Evolutionary conservation across 2,329 filamentous ascomycete species (phyloP), one percentile per base, ranked within the genome.

Genomic region (Exserohilum turcica): DNA sequence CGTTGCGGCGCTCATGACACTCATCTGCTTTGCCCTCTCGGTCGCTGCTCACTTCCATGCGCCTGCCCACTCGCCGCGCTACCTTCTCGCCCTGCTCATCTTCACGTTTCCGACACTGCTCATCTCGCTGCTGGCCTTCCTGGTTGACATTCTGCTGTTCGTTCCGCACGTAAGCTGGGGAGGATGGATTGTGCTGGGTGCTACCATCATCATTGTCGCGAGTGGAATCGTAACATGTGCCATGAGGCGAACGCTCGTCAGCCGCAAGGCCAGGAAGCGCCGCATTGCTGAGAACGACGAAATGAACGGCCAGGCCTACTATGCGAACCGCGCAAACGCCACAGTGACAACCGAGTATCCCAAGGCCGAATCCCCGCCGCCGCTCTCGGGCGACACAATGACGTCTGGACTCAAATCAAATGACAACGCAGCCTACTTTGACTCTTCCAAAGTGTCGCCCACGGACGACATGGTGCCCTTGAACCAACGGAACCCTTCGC

Each of bases 231-330:
- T 97, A 31, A 92, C 92, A 7, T 99, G 92, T 73, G 92, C 91
- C 18, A 97, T 97, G 92, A 89, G 94, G 60, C 86, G 93, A 55
- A 95, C 92, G 2, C 80, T 97, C 52, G 90, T 97, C 56, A 90
- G 90, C 74, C 86, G 93, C 65, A 97, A 97, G 78, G 90, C 92
- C n/a, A 85, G 92, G 57, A 92, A 94, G 81, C 91, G 88, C 79
- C 86, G 91, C 39, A 95, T 97, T 70, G 91, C 87, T 2, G 90
- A 95, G 74, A 96, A 97, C 71, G 91, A 92, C 6, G 92, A 97
- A 72, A 97, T 97, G 92, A 97, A 90, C 72, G 93, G 93, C 24
- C 87, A 94, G 67, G 94, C 92, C 70, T 97, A 89, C 73, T 97
- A 95, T 76, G 74, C 77, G 63, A 77, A 78, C 70, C 74, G 80